Conservation (phyloP, 257 asterid species). For the Nicotiana otophora region DNA sequence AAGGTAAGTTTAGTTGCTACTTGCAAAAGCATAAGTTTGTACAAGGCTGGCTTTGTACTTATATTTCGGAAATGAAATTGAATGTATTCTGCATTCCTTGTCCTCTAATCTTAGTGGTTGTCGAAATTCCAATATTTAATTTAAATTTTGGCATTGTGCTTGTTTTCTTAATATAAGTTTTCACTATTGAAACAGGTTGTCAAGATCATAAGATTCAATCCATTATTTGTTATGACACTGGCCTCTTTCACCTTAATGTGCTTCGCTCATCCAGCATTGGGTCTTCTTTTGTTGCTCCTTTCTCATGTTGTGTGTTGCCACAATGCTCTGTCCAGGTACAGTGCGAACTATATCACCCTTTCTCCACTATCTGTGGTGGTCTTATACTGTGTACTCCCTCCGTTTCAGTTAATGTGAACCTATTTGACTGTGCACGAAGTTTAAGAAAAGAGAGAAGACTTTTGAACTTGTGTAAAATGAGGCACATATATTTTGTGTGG, state of each 20-base stretch:
- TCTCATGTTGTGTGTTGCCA: conserved; percentile 75
- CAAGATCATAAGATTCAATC: conserved; percentile 53
- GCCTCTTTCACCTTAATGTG: conserved; percentile 62
- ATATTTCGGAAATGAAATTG: background rate
- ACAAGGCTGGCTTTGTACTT: conserved; percentile 3
- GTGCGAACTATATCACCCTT: background rate
- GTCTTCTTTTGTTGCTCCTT: conserved; percentile 65
- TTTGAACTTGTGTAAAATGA: too few species aligned
- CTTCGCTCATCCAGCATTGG: conserved; percentile 88
- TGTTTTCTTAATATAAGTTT: background rate
- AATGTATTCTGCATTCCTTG: background rate
- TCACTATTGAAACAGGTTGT: conserved; percentile 48
- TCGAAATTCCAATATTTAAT: background rate
- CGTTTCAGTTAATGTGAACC: too few species aligned
- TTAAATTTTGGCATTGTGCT: background rate
- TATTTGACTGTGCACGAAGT: too few species aligned
- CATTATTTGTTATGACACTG: conserved; percentile 51
- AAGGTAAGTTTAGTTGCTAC: conserved; percentile 48
- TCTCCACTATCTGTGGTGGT: background rate
- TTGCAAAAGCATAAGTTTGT: background rate
- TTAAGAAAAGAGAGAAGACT: too few species aligned
- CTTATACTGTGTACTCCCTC: background rate
- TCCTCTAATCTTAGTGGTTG: background rate
- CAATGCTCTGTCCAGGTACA: conserved; percentile 70
- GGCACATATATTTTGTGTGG: too few species aligned